Evolutionary conservation across 352 stramenopile genomes (phyloP).

Genomic region (Pythium angustatum): DNA sequence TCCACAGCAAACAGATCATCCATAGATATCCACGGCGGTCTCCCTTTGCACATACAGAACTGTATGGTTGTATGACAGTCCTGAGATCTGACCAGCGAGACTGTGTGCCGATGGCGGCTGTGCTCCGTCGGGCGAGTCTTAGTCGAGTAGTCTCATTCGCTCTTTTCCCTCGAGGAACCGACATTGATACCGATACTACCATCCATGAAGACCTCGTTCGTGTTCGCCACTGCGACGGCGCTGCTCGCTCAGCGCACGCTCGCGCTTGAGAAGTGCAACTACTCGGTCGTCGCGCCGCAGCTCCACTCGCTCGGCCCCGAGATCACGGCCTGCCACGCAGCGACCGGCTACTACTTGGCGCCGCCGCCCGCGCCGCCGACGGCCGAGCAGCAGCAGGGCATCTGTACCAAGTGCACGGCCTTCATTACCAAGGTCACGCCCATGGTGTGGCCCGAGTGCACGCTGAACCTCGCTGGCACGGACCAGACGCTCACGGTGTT

Average conservation of each 20-base stretch:
- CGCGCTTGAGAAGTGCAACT: conserved; percentile 20
- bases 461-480: conserved; percentile 2
- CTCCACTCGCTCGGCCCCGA: conserved; percentile 23
- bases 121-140: background rate
- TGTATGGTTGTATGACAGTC: no score
- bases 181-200: background rate
- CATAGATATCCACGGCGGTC: no score
- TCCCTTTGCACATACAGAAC: no score
- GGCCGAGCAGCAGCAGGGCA: conserved; percentile 6
- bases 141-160: no score
- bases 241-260: background rate
- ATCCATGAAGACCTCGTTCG: conserved; percentile 17
- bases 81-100: no score
- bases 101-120: no score
- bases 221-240: background rate
- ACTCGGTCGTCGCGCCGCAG: conserved; percentile 20
- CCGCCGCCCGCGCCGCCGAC: conserved; percentile 8
- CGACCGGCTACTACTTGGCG: conserved; percentile 13
- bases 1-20: no score
- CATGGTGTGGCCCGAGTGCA: conserved; percentile 21
- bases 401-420: conserved; percentile 21
- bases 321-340: conserved; percentile 15
- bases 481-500: background rate
- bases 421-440: conserved; percentile 11
- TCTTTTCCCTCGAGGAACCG: conserved; percentile 5